A percentile compares a stretch with the other conserved stretches of the same genome.
Evolutionary conservation across 345 rosid genomes (phyloP).

Genomic region (Euphorbia pulcherrima): DNA sequence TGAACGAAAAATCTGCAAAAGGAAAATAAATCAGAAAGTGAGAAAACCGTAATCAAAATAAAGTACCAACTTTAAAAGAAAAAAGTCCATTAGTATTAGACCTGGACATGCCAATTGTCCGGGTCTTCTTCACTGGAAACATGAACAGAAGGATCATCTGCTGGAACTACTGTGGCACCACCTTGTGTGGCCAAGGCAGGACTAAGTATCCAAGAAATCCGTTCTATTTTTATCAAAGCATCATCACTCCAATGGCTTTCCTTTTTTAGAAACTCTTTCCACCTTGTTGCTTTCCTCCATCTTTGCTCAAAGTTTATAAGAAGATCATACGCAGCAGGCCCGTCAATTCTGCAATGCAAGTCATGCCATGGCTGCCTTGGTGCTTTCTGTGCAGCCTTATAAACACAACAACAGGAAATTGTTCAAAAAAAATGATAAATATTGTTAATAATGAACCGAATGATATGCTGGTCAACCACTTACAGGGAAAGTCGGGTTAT

Average conservation of each 20-base stretch:
- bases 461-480: slow-evolving; percentile 22
- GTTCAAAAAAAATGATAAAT: background rate
- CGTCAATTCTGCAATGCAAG: slow-evolving; percentile 80
- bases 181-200: slow-evolving; percentile 42
- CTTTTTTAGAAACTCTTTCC: slow-evolving; percentile 64
- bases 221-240: slow-evolving; percentile 67
- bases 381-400: slow-evolving; percentile 56
- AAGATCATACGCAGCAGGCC: slow-evolving; percentile 92
- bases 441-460: background rate
- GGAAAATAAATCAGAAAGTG: no score
- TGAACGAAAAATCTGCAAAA: slow-evolving; percentile 65
- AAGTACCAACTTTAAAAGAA: no score
- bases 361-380: slow-evolving; percentile 96
- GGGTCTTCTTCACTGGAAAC: slow-evolving; percentile 39
- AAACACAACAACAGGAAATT: slow-evolving; percentile 2
- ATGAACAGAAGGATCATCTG: no score
- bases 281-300: slow-evolving; percentile 76
- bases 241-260: slow-evolving; percentile 78
- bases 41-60: background rate
- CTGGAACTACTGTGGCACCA: no score
- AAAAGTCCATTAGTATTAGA: slow-evolving; percentile 24
- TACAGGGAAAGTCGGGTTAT: slow-evolving; percentile 66
- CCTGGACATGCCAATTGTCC: slow-evolving; percentile 84
- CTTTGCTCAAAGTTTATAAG: slow-evolving; percentile 88
- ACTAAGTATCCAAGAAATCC: slow-evolving; percentile 84